Base-by-base conservation (phyloP, 257 asterid genomes). In the Euphrasia confusa region DNA sequence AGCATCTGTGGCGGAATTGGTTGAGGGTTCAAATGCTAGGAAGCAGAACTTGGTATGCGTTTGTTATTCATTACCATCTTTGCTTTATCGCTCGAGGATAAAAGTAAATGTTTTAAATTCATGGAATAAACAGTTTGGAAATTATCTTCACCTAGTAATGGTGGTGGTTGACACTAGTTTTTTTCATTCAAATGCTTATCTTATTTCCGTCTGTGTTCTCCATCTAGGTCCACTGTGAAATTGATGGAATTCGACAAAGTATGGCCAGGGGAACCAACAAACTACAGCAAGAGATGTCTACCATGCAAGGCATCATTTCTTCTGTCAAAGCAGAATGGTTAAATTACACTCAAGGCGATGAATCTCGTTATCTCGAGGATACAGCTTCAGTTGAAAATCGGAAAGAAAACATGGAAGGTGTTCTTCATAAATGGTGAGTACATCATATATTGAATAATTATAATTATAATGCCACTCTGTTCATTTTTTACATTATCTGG, bases 1-100 rank as follows among this genome's bases (percentile, higher is more conserved):
- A 69, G 85, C 78, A 69, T 87, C 89, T 74, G 97, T 92, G 58
- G 99, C 97, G 4, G 97, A 92, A 69, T 81, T 92, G 66, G 84
- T 91, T 58, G 92, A 95, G 14, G 77, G 70, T 59, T 91, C 98
- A 69, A 88, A 91, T 78, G 84, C 87, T 65, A 75, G 95, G 81
- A 91, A 91, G 86, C 83, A 74, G 69, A 82, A 83, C 67, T 72
- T 91, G 98, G 98, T 92, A 75, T 49, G 78, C n/a, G n/a, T n/a
- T n/a, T n/a, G n/a, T n/a, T 21, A 47, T 90, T 76, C 18, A 73
- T 27, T 21, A 44, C 65, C 47, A n/a, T n/a, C n/a, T n/a, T 18
- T 48, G 11, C 17, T n/a, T n/a, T 17, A 5, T n/a, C 7, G 37
- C 37, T 52, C 7, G 2, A 28, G 4, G 32, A 0, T 0, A 28